A percentile compares a stretch with the other conserved stretches of the same genome.
Evolutionary conservation across 2,329 filamentous ascomycete species (phyloP).

Genomic region (Fusarium oligoseptatum): DNA sequence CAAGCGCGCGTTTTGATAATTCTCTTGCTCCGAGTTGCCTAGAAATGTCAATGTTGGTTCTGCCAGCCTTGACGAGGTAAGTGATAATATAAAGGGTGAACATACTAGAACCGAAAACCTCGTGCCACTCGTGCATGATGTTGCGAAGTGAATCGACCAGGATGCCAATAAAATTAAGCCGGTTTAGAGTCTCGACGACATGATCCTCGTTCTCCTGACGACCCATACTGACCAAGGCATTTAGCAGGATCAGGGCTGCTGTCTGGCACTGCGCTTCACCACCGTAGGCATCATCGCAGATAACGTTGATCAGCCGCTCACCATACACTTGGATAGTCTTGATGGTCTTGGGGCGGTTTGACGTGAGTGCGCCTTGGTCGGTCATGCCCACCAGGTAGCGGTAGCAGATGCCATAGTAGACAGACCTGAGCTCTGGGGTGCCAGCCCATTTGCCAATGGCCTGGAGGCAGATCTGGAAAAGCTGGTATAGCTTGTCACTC

Average conservation of each 20-base stretch:
- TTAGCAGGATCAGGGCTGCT: slow-evolving; percentile 86
- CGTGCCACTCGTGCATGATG: slow-evolving; percentile 79
- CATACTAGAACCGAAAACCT: slow-evolving; percentile 68
- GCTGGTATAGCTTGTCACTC: slow-evolving; percentile 89
- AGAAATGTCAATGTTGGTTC: slow-evolving; percentile 32
- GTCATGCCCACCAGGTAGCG: slow-evolving; percentile 82
- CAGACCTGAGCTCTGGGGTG: slow-evolving; percentile 78
- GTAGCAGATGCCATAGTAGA: slow-evolving; percentile 93
- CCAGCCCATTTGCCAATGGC: slow-evolving; percentile 82
- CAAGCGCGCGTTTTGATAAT: slow-evolving; percentile 78
- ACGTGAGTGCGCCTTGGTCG: slow-evolving; percentile 62
- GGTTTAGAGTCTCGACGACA: slow-evolving; percentile 83
- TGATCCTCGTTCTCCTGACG: slow-evolving; percentile 78
- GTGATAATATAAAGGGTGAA: neutral
- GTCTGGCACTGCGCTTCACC: slow-evolving; percentile 86
- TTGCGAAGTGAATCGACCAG: slow-evolving; percentile 88
- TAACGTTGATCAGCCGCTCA: slow-evolving; percentile 83
- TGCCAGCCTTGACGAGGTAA: neutral
- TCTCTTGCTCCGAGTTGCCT: slow-evolving; percentile 60
- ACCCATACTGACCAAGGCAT: slow-evolving; percentile 80
- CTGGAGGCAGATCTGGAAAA: slow-evolving; percentile 88
- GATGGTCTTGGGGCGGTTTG: slow-evolving; percentile 72
- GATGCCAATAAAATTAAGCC: slow-evolving; percentile 91
- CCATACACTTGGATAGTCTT: slow-evolving; percentile 78
- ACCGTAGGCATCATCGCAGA: slow-evolving; percentile 93